Percentiles rank a stretch among this genome's conserved stretches.
Conservation (phyloP, 2,329 filamentous ascomycete genomes). For the Pseudogymnoascus sp. region DNA sequence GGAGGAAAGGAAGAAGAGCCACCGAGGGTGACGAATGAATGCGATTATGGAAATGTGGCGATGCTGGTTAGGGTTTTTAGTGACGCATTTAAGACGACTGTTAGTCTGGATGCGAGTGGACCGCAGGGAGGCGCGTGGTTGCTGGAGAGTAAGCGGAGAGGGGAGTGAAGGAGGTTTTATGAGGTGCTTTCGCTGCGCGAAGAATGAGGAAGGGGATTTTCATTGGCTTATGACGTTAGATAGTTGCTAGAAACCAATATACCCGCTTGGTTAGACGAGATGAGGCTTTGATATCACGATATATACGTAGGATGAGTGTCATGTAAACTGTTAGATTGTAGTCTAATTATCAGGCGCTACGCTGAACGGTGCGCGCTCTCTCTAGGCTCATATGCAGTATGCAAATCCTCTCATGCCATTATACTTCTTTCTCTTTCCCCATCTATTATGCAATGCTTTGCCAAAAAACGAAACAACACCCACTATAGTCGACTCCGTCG, state of each 20-base stretch:
- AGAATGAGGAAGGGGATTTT: neutral
- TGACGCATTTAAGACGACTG: constrained; percentile 62
- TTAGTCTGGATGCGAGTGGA: constrained; percentile 62
- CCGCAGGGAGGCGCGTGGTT: constrained; percentile 58
- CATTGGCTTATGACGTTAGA: neutral
- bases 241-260: neutral
- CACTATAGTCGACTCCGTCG: neutral
- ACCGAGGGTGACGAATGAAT: constrained; percentile 54
- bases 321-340: neutral
- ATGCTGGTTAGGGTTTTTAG: constrained; percentile 69
- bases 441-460: constrained; percentile 7
- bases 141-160: constrained; percentile 47
- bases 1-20: constrained; percentile 19
- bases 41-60: constrained; percentile 69
- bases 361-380: neutral
- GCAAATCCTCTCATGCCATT: neutral
- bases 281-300: neutral
- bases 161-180: neutral
- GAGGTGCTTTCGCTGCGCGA: neutral
- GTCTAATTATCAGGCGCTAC: neutral
- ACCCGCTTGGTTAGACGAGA: constrained; percentile 1
- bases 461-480: neutral
- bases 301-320: neutral
- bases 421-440: neutral
- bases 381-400: neutral